Conservation (phyloP, 108 stramenopile genomes). For the Parietichytrium sp. region DNA sequence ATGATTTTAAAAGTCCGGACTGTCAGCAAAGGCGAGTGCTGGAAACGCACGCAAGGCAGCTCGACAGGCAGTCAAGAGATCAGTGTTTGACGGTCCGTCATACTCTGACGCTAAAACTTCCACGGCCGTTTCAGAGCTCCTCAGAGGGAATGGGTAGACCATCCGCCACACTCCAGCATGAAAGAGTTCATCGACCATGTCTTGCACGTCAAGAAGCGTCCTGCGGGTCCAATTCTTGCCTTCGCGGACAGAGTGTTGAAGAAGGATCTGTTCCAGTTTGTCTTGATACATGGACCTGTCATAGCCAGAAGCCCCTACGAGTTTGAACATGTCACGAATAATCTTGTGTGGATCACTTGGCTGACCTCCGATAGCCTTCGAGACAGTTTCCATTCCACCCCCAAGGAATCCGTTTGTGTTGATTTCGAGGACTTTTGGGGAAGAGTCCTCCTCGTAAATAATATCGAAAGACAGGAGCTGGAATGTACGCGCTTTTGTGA, state of each 20-base stretch:
- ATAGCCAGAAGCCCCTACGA: not conserved
- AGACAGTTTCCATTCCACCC: not conserved
- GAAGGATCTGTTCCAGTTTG: not conserved
- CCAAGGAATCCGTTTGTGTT: conserved; percentile 33
- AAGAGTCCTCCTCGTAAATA: not conserved
- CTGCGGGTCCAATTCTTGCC: not conserved
- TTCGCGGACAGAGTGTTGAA: not conserved
- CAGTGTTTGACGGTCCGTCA: too few relatives aligned
- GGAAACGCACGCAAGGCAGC: too few relatives aligned
- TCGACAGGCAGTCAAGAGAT: too few relatives aligned
- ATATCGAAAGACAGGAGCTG: conserved; percentile 23
- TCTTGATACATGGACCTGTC: not conserved
- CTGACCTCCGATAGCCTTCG: not conserved
- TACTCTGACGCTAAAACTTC: too few relatives aligned
- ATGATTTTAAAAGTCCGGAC: too few relatives aligned
- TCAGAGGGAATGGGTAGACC: not conserved
- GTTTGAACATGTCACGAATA: conserved; percentile 15
- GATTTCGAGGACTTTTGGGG: not conserved
- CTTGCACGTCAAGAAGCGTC: not conserved
- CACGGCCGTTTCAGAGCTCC: too few relatives aligned
- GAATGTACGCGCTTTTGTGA: not conserved
- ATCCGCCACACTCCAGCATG: not conserved
- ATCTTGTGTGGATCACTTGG: too few relatives aligned
- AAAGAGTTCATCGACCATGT: not conserved
- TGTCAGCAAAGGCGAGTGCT: too few relatives aligned